Percentiles rank a stretch among this genome's conserved stretches.
Conservation (phyloP, 495 filamentous ascomycete genomes). For the Aspergillus steynii region DNA sequence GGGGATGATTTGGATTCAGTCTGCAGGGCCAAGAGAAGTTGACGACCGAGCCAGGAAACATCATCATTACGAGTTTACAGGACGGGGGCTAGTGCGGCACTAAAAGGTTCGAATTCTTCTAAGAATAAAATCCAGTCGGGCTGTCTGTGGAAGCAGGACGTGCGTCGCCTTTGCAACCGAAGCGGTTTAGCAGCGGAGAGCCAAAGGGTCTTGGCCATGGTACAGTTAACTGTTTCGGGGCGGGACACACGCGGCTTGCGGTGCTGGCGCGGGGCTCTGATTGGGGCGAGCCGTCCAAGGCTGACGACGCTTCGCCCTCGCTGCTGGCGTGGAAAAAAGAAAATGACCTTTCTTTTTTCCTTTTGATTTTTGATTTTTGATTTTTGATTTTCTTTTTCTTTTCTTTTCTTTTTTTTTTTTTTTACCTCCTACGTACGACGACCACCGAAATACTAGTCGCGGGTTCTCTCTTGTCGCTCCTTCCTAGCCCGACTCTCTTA, state of each 20-base stretch:
- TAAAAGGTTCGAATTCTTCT: too few species aligned
- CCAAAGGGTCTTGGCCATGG: slow-evolving; percentile 34
- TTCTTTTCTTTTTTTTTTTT: neutral
- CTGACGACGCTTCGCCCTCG: slow-evolving; percentile 48
- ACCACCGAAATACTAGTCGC: neutral
- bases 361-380: slow-evolving; percentile 12
- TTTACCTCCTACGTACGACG: neutral
- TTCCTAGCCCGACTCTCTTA: neutral
- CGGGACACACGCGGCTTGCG: slow-evolving; percentile 48
- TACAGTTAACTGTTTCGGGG: slow-evolving; percentile 30
- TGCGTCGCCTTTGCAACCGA: neutral
- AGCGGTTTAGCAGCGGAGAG: slow-evolving; percentile 15
- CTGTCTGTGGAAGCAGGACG: neutral
- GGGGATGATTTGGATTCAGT: neutral
- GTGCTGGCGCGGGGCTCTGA: slow-evolving; percentile 38
- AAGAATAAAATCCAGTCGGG: neutral
- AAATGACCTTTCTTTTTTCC: slow-evolving; percentile 7
- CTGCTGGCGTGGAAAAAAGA: slow-evolving; percentile 31
- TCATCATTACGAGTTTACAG: neutral
- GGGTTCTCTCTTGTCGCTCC: neutral
- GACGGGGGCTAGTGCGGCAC: neutral
- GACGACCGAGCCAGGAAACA: neutral
- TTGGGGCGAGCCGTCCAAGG: slow-evolving; percentile 38
- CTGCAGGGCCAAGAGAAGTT: neutral
- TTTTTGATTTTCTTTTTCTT: neutral